Base-by-base conservation (phyloP, 257 asterid genomes). In the Leonotis leonurus region DNA sequence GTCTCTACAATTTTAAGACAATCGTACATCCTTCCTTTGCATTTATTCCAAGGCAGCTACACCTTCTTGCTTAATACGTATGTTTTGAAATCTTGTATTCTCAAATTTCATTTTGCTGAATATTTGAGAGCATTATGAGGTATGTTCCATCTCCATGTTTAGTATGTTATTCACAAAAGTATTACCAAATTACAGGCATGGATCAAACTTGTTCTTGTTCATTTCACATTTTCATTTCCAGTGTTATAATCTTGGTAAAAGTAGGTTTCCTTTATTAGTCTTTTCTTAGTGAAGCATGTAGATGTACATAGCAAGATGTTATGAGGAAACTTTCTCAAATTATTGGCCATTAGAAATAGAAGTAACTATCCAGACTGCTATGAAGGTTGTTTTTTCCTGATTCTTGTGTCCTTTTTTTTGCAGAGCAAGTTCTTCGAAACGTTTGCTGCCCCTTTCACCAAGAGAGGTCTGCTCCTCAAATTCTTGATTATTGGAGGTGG, bases 401-500 rank as follows among this genome's bases (percentile, higher is more conserved):
- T 48, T 62, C 27, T 9, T 27, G 8, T 6, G 49, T 11, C 16
- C 37, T 32, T 33, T 33, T 35, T 30, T 27, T 13, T 74, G 69
- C 83, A 91, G 96, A 91, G 98, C 89, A 88, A 91, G 75, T 91
- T 91, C 79, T 91, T 91, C 39, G 94, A 88, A 80, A 91, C 98
- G 67, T 88, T 91, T 81, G 98, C 95, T 45, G 95, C 95, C 57
- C 98, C 96, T 18, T 91, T 91, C 88, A 88, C 96, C 78, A 88
- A 88, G 82, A 91, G 98, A 81, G 96, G 96, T 25, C 70, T 91
- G 66, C 66, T 92, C 95, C 92, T 92, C 73, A 89, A 92, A 55
- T 92, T 89, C 89, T 83, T 89, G 95, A 77, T 92, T n/a, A 14
- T 92, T 40, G 95, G 94, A 69, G 96, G 98, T 35, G 96, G 96